Conservation (phyloP, 176 grass and related monocot species). For the Oryza australiensis region DNA sequence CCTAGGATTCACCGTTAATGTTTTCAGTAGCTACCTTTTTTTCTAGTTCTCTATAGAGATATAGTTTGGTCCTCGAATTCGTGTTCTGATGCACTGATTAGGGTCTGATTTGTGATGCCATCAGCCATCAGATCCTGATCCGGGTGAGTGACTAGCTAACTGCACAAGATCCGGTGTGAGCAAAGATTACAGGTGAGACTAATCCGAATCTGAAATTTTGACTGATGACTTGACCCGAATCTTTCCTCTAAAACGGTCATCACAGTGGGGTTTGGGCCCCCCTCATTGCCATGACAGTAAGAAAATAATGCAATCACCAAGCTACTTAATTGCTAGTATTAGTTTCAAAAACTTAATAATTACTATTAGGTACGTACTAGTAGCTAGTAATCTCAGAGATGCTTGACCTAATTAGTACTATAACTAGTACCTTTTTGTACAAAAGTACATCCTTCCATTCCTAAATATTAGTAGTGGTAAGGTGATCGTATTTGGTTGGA, state of each 20-base stretch:
- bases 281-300: not conserved
- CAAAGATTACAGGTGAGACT: not conserved
- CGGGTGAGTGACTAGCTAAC: not conserved
- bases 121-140: not conserved
- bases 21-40: not conserved
- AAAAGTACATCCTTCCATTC: not conserved
- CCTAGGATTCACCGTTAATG: not conserved
- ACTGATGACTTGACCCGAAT: constrained; percentile 41
- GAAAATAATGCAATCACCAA: not conserved
- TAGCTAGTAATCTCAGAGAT: too few species aligned
- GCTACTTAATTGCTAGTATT: not conserved
- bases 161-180: not conserved
- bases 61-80: not conserved
- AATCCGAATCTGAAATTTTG: constrained; percentile 26
- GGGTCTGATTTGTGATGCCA: not conserved
- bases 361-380: not conserved
- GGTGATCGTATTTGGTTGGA: not conserved
- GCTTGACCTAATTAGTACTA: not conserved
- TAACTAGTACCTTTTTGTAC: not conserved
- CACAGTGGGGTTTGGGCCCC: not conserved
- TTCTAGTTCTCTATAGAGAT: too few species aligned
- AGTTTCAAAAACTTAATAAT: not conserved
- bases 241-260: constrained; percentile 23
- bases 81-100: not conserved
- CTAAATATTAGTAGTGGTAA: not conserved